Base-by-base conservation (phyloP, 2,329 filamentous ascomycete species). In the Fusarium xylarioides region DNA sequence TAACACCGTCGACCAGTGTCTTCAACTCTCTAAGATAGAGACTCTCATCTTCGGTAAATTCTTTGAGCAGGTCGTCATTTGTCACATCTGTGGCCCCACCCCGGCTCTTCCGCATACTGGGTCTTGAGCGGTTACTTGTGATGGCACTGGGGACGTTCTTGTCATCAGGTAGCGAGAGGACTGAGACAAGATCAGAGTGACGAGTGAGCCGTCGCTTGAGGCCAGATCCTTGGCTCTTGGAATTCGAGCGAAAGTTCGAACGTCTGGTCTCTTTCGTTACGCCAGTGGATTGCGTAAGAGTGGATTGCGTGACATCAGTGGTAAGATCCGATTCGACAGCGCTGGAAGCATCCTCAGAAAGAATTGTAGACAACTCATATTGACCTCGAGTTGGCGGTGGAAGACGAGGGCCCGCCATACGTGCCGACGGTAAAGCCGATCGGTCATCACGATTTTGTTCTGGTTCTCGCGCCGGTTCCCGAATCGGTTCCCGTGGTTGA, bases 181-280 rank as follows among this genome's bases (percentile, higher is more conserved):
- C 94, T 1, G 96, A 98, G 43, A 99, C 94, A 30, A 99, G 86
- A 81, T 99, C 96, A 21, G 95, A 95, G 82, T 98, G 95, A 66
- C 93, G 97, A 8, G 95, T 97, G 43, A 97, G 87, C 67, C 93
- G 90, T 71, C 94, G 89, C 80, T 92, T 94, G 38, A 94, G 84
- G 47, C 85, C 87, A 3, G 87, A 82, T 70, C 84, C 87, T 75
- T 85, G 85, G 81, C 75, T 87, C 77, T 79, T 74, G 19, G 70
- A 58, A 57, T 72, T 76, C 66, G 83, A 87, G 69, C 83, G 73
- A 42, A 68, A 56, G 59, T 72, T 76, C 69, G 83, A 87, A 70
- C 83, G 73, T 65, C 81, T 83, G 23, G 83, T 84, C 34, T 83
- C 86, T 72, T 84, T 85, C 11, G 86, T 87, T 63, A 87, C 78